Evolutionary conservation across 495 filamentous ascomycete species (phyloP), one percentile per base, ranked within the genome.

Genomic region (Penicillium maclennaniae): DNA sequence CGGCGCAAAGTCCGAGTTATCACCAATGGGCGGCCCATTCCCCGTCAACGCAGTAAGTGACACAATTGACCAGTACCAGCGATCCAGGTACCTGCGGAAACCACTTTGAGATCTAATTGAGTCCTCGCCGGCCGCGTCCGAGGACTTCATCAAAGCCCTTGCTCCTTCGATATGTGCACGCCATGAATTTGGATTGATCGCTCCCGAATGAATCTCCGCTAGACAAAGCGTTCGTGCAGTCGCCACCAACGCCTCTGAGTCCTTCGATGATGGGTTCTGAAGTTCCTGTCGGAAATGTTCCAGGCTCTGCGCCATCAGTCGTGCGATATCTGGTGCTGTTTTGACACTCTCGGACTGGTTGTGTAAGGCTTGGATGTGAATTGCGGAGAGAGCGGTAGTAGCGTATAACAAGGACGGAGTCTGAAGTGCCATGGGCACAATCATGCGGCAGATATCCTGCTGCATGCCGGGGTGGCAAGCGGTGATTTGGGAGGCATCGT

Each of bases 201-300:
- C 74, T 0, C 74, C 74, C 0, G 74, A 77, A 51, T 77, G 74
- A 4, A 77, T 73, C 59, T 77, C 74, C n/a, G 74, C 74, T 9
- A 77, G 55, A 58, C 74, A 77, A 10, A 77, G 67, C 14, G 74
- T 77, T 16, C 74, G 71, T n/a, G 74, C 74, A 7, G 74, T 77
- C 8, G 74, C 74, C 36, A 77, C 61, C 43, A 77, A 53, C 26
- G 69, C 74, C 58, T 77, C 74, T 7, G 71, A 73, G 15, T 59
- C 67, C 49, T 65, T 68, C 7, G 60, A 54, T 1, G 56, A 58
- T 6, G 74, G 69, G 26, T 70, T 66, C 41, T 74, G 71, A 7
- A 77, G 58, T 46, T 77, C 74, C 28, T 63, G 67, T 2, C 71
- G 71, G 46, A 77, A 75, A 56, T 77, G 74, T 51, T 75, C 72